A percentile compares a stretch with the other conserved stretches of the same genome.
Conservation (phyloP, 345 rosid species). For the Boechera retrofracta region DNA sequence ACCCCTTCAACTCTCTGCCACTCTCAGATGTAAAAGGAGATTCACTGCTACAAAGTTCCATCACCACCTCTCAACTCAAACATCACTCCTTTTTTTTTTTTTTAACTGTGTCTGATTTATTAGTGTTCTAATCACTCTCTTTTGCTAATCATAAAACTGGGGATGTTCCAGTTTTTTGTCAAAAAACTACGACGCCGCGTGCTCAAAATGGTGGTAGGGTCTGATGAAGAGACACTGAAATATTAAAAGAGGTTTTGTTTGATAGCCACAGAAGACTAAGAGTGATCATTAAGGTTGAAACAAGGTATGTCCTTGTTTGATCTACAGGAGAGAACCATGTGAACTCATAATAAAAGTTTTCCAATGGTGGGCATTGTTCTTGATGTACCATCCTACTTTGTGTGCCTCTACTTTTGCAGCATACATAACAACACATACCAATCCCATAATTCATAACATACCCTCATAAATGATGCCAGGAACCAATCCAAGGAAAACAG, state of each 20-base stretch:
- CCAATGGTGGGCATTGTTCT: slow-evolving; percentile 43
- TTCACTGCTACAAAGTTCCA: slow-evolving; percentile 39
- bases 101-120: not conserved
- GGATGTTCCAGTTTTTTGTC: not conserved
- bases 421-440: slow-evolving; percentile 36
- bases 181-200: slow-evolving; percentile 33
- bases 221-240: slow-evolving; percentile 35
- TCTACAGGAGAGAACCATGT: slow-evolving; percentile 48
- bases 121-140: slow-evolving; percentile 33
- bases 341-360: slow-evolving; percentile 40
- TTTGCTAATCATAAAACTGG: slow-evolving; percentile 27
- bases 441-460: slow-evolving; percentile 32
- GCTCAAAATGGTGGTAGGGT: slow-evolving; percentile 41
- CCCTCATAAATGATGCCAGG: slow-evolving; percentile 26
- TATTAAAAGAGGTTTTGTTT: slow-evolving; percentile 40
- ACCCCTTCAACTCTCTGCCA: slow-evolving; percentile 42
- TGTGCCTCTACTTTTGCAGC: slow-evolving; percentile 46
- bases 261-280: slow-evolving; percentile 38
- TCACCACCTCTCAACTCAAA: slow-evolving; percentile 41
- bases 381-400: slow-evolving; percentile 40
- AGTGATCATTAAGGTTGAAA: slow-evolving; percentile 41
- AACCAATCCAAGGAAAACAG: not conserved
- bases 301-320: slow-evolving; percentile 46
- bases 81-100: slow-evolving; percentile 15
- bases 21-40: slow-evolving; percentile 38